Evolutionary conservation across 1,284 basidiomycete genomes (phyloP), one percentile per base, ranked within the genome.

Genomic region (Rhodotorula sp.): DNA sequence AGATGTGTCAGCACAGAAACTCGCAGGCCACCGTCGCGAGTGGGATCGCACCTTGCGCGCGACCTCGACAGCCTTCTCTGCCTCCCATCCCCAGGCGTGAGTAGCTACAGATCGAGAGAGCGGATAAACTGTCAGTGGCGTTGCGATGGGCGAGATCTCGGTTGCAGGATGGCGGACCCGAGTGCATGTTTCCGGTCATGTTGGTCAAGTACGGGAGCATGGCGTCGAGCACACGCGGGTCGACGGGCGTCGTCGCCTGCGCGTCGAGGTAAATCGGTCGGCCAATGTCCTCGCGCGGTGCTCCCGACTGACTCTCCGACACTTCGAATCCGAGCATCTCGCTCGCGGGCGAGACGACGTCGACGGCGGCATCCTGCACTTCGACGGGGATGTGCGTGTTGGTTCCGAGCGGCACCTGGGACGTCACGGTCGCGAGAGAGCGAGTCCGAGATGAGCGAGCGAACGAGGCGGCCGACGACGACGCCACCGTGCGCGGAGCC

Each of bases 1-100:
- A 5, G n/a, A 3, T 20, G 21, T 3, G 20, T 57, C 51, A 62
- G 61, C 16, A 12, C 8, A 3, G 23, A 10, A 12, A 3, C 12
- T 18, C 26, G 54, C 16, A 26, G 7, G 12, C 5, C 8, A 52
- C 31, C 23, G 20, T 14, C 14, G 2, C 20, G 8, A 26, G 1
- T n/a, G 52, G 2, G n/a, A 58, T 34, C 69, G 21, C 20, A 67
- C 71, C 65, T 68, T 60, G 43, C 70, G 47, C 20, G 60, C 65
- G 23, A 61, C 47, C 18, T 99, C 96, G 8, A 97, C 92, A 0
- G 90, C 95, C 78, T 90, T 86, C 81, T 99, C 97, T 10, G 96
- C 93, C 83, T 99, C 97, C 97, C 97, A 99, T 10, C 97, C 97
- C 82, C 98, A 99, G 0, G 96, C 93, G 82, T 99, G 97, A 46